These are phyloP conservation scores for Erodium chrysanthum DNA, from an alignment of 441 rosid species.

Conservation along the genomic window DNA sequence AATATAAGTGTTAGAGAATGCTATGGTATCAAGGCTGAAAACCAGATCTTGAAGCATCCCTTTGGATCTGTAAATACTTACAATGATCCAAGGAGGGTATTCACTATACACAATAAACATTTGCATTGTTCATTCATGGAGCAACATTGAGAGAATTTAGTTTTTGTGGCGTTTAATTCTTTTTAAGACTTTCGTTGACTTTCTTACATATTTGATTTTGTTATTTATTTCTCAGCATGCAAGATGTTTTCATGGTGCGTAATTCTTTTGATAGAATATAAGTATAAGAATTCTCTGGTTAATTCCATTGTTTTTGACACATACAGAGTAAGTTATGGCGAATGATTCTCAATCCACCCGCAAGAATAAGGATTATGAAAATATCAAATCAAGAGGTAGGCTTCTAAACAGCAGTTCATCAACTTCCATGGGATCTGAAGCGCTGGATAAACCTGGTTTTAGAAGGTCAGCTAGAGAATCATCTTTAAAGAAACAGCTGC, in stretches of 20 bases:
- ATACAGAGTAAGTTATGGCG: slow-evolving; percentile 26
- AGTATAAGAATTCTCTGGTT: background rate
- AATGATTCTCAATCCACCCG: slow-evolving; percentile 25
- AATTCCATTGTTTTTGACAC: background rate
- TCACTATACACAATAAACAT: background rate
- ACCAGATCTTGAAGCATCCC: background rate
- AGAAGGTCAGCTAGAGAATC: slow-evolving; percentile 48
- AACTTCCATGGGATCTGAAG: slow-evolving; percentile 16
- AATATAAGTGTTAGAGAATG: background rate
- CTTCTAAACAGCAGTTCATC: slow-evolving; percentile 28
- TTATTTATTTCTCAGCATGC: background rate
- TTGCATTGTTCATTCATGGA: background rate
- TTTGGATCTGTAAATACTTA: background rate
- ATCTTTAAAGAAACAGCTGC: slow-evolving; percentile 24
- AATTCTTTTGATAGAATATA: background rate
- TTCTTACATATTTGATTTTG: background rate
- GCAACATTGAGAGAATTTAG: background rate
- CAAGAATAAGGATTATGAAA: slow-evolving; percentile 32
- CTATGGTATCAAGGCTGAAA: background rate
- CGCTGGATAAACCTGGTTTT: slow-evolving; percentile 6
- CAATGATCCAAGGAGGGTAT: slow-evolving; percentile 1
- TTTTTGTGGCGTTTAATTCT: background rate
- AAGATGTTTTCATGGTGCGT: background rate
- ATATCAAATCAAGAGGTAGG: slow-evolving; percentile 26
- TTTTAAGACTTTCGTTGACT: background rate